Base-by-base conservation (phyloP, 106 monocot species). In the Dendrobium chrysotoxum region DNA sequence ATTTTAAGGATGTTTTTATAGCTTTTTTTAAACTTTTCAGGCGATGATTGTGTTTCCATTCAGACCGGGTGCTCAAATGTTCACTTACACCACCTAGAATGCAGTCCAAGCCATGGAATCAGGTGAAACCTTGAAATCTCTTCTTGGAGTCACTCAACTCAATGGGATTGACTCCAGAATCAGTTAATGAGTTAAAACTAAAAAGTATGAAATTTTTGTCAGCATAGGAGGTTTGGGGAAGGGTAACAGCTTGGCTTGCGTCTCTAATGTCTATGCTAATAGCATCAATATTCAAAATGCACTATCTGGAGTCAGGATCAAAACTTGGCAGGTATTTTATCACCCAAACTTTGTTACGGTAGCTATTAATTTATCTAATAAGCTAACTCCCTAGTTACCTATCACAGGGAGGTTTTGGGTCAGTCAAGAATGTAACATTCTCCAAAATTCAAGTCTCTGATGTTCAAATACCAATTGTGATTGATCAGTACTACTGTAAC, bases 71-170 rank as follows among this genome's bases (percentile, higher is more conserved):
- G 87, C 21, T 80, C 87, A 18, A 82, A 89, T 54, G 61, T 93
- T 28, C 78, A 84, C 74, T 79, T 93, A 20, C 84, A 78, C 53
- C 81, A 87, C 57, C 79, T 88, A 23, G 75, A 72, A 8, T 93
- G 93, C 73, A 85, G 80, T 67, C 93, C 93, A 55, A 88, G 93
- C 47, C 93, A 93, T 85, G 93, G 91, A 40, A 91, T 93, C 82
- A 50, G 50, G 50, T 50, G 50, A 50, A 50, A 50, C 50, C 50
- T 13, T 50, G 50, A 50, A 50, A 13, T 50, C 3, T 16, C 50
- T 13, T 13, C 50, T 50, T 13, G 13, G 50, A 13, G 11, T 50
- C 16, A 1, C 13, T 50, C 11, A 50, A 50, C 15, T 50, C 11
- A 50, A 50, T 1, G 50, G 13, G 2, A 50, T 50, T 50, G 10